Evolutionary conservation across 2,329 filamentous ascomycete species (phyloP).

Genomic region (Purpureocillium lavendulum): DNA sequence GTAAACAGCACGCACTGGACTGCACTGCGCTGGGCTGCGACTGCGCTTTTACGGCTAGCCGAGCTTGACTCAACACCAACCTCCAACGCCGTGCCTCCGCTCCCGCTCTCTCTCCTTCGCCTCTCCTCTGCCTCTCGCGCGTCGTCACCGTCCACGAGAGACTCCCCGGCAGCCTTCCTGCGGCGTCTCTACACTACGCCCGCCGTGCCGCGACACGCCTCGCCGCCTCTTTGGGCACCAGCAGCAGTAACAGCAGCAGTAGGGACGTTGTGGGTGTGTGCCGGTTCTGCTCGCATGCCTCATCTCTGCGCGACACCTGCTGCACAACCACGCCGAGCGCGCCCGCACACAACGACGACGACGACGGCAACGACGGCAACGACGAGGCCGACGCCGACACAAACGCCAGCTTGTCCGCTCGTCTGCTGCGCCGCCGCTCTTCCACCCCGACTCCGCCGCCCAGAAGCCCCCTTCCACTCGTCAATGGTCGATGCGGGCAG

Average conservation of each 20-base stretch:
- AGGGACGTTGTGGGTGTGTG: slow-evolving; percentile 2
- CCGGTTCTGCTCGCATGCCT: slow-evolving; percentile 20
- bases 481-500: slow-evolving; percentile 7
- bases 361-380: too few relatives aligned
- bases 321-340: slow-evolving; percentile 6
- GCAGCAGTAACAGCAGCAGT: too few relatives aligned
- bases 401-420: background rate
- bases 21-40: background rate
- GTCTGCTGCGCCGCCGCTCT: slow-evolving; percentile 2
- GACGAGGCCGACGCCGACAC: too few relatives aligned
- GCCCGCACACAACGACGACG: too few relatives aligned
- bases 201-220: too few relatives aligned
- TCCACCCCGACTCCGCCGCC: slow-evolving; percentile 8
- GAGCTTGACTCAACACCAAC: background rate
- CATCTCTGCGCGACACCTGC: slow-evolving; percentile 22
- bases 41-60: background rate
- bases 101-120: background rate
- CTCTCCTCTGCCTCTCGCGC: slow-evolving; percentile 7
- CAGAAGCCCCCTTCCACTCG: background rate
- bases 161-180: too few relatives aligned
- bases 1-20: too few relatives aligned
- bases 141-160: background rate
- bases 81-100: background rate
- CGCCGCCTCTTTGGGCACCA: too few relatives aligned
- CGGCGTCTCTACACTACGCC: too few relatives aligned